These are phyloP conservation scores for Talaromyces borbonicus DNA, from an alignment of 495 filamentous ascomycete genomes.

Conservation along the genomic window DNA sequence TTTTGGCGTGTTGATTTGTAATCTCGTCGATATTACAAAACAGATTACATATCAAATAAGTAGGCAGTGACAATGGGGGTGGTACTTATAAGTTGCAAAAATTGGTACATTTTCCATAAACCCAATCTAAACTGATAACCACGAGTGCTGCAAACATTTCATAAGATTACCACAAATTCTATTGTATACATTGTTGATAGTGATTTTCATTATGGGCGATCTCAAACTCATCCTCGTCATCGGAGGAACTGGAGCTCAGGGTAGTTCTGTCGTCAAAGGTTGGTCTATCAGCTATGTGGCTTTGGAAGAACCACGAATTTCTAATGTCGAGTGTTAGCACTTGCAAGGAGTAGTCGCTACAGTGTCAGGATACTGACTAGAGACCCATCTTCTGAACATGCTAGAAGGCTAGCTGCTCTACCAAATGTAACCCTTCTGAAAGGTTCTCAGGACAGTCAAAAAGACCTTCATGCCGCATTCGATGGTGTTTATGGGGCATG, in stretches of 20 bases:
- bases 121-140: background rate
- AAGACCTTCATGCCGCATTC: conserved; percentile 24
- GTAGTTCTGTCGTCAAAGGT: conserved; percentile 37
- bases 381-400: conserved; percentile 24
- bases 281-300: background rate
- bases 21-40: too few species aligned
- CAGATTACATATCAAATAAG: too few species aligned
- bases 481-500: conserved; percentile 25
- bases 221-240: conserved; percentile 28
- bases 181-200: background rate
- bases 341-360: conserved; percentile 32
- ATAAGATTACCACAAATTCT: background rate
- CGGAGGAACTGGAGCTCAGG: conserved; percentile 48
- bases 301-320: background rate
- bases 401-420: conserved; percentile 26
- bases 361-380: conserved; percentile 40
- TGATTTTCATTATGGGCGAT: background rate
- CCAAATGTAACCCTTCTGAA: conserved; percentile 33
- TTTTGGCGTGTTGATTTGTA: too few species aligned
- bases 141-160: background rate
- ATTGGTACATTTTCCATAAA: too few species aligned
- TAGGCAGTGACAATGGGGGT: too few species aligned
- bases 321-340: conserved; percentile 11
- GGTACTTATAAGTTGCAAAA: too few species aligned
- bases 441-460: conserved; percentile 36